Base-by-base conservation (phyloP, 2,329 filamentous ascomycete genomes). In the Lachnellula cervina region DNA sequence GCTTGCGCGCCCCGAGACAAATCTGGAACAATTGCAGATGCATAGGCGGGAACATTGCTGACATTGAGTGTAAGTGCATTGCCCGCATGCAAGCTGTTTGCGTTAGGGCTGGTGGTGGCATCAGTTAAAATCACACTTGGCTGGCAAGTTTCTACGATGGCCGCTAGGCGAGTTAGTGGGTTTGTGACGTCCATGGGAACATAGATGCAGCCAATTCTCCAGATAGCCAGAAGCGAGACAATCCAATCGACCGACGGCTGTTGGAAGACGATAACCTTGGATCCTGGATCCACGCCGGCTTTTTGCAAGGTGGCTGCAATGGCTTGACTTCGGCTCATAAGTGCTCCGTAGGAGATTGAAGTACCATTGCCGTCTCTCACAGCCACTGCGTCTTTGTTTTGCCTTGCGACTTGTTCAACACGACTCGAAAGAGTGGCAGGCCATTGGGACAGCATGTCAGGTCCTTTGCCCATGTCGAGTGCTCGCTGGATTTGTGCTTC, bases 151-250 rank as follows among this genome's bases (percentile, higher is more conserved):
- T 61, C 19, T 1, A 67, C 64, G 1, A 74, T 67, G 4, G 56
- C 49, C 1, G 62, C 54, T 1, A 76, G 68, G 1, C 76, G 67
- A 6, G 63, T 19, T 0, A 65, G 16, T 1, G 68, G 63, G 9
- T 64, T 68, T 0, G 63, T 57, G 0, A 66, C 46, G 51, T 80
- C 78, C 0, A 80, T 64, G 2, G 74, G 73, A 5, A 76, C 65
- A 38, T 74, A 74, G 1, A 70, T 61, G 7, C 64, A 68, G 0
- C 75, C 76, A 17, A 73, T 51, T 0, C 69, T 64, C 49, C 71
- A 57, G 35, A 78, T 73, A 7, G 72, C 77, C 4, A 78, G 66
- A 43, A 78, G 57, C 0, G 70, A 72, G 40, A 54, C 64, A 5
- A 74, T 62, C 64, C 64, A 73, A 38, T 76, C 70, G 0, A 62